Conservation (phyloP, 176 grass and related monocot genomes). For the Triticum aestivum region IWGSC_CS_RefSeq_v2.1 NC_057801.1:674030400-674030899, state of each 20-base stretch:
- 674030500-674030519: constrained; percentile 24
- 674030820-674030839: neutral
- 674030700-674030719: neutral
- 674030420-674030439: neutral
- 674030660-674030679: constrained; percentile 11
- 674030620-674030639: neutral
- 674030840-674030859: neutral
- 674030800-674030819: neutral
- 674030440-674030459: neutral
- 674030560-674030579: constrained; percentile 12
- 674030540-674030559: constrained; percentile 2
- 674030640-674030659: neutral
- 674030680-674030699: constrained; percentile 14
- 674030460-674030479: neutral
- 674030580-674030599: constrained; percentile 20
- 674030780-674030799: neutral
- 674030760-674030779: constrained; percentile 6
- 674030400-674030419: neutral
- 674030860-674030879: constrained; percentile 4
- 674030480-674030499: neutral
- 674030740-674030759: constrained; percentile 1
- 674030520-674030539: neutral
- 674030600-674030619: neutral
- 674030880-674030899: neutral
- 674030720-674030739: neutral